A percentile compares a stretch with the other conserved stretches of the same genome.
These are phyloP conservation scores for Populus simonii DNA, from an alignment of 345 rosid species.

Conservation along the genomic window DNA sequence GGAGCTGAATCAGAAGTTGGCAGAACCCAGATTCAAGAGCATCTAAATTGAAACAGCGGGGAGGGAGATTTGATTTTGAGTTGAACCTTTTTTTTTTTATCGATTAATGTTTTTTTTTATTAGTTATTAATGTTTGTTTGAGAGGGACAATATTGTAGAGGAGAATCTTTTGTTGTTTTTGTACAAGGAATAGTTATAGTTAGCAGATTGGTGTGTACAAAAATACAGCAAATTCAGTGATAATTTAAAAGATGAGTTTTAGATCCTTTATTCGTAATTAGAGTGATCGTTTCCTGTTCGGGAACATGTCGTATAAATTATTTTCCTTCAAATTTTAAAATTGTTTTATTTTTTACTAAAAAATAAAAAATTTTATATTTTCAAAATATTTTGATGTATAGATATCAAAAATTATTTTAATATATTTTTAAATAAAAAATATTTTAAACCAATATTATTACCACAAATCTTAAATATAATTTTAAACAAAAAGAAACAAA, in stretches of 20 bases:
- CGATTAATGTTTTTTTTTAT: neutral
- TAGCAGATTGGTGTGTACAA: neutral
- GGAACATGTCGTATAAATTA: too few species aligned
- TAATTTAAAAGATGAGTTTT: neutral
- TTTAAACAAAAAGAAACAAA: too few species aligned
- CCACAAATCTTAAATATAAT: too few species aligned
- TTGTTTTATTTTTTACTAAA: too few species aligned
- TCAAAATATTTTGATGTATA: rapidly evolving
- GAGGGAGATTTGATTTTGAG: neutral
- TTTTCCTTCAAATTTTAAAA: too few species aligned
- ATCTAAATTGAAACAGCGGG: neutral
- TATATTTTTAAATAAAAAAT: too few species aligned
- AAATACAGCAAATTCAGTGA: neutral
- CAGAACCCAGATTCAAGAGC: slow-evolving; percentile 7
- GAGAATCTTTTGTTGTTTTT: neutral
- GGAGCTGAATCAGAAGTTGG: slow-evolving; percentile 6
- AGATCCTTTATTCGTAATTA: neutral
- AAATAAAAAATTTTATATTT: too few species aligned
- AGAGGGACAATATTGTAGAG: neutral
- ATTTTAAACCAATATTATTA: rapidly evolving
- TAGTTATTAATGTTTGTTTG: neutral
- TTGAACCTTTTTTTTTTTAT: neutral
- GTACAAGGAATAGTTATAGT: too few species aligned
- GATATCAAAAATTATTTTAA: too few species aligned
- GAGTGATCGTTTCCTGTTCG: too few species aligned